These are phyloP conservation scores for Sclerotinia trifoliorum DNA, from an alignment of 2,329 filamentous ascomycete genomes.

Conservation along the genomic window DNA sequence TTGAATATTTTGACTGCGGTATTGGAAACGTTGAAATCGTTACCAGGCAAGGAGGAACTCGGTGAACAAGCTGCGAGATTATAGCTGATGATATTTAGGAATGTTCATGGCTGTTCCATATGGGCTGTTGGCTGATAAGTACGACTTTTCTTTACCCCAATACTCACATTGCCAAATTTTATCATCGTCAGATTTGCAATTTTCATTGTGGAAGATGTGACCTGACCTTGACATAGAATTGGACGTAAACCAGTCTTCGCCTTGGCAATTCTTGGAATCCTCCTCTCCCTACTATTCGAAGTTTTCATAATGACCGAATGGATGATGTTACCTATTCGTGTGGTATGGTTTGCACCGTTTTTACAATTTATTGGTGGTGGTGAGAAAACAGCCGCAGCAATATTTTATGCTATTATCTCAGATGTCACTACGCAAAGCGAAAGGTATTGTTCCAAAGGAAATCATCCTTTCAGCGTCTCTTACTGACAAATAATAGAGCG, in stretches of 20 bases:
- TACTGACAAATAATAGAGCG: conserved; percentile 36
- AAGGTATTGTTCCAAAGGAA: conserved; percentile 34
- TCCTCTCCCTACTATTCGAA: conserved; percentile 36
- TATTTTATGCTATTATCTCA: conserved; percentile 41
- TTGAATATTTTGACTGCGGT: conserved; percentile 42
- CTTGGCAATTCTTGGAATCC: conserved; percentile 39
- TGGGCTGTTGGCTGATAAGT: conserved; percentile 44
- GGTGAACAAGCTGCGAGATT: neutral
- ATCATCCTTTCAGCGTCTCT: neutral
- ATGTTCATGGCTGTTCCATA: conserved; percentile 42
- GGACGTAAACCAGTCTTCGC: conserved; percentile 43
- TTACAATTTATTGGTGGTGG: conserved; percentile 42
- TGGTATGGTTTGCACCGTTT: conserved; percentile 41
- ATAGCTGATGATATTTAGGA: conserved; percentile 26
- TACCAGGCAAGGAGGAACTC: conserved; percentile 34
- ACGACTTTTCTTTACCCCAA: conserved; percentile 17
- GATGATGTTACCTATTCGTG: conserved; percentile 37
- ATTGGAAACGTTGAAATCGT: conserved; percentile 37
- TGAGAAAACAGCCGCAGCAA: conserved; percentile 38
- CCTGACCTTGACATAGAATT: conserved; percentile 31
- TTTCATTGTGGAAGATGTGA: neutral
- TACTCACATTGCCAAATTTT: neutral
- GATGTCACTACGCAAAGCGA: conserved; percentile 43
- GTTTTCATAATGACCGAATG: conserved; percentile 42
- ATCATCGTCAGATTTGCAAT: neutral